Evolutionary conservation across 1,139 yeast species (phyloP), one percentile per base, ranked within the genome.

Genomic region (Suhomyces taliae): DNA sequence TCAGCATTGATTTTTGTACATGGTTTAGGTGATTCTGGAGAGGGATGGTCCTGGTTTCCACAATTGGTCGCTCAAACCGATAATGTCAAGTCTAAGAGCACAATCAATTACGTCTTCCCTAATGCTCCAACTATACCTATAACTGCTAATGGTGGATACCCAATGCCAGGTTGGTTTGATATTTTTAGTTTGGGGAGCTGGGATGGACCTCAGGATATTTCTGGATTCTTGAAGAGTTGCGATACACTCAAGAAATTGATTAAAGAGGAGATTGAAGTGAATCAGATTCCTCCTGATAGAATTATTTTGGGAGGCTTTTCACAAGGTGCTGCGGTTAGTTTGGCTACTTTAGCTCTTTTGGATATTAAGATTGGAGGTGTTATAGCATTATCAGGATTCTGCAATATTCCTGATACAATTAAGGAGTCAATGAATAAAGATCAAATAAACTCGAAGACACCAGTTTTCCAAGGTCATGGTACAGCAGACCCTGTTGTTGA

Each of bases 251-350:
- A 81, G 50, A 61, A 61, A 2, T 70, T 83, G 49, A 76, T 93
- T 42, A 69, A 78, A 26, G 85, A 85, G 51, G 91, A 90, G 62
- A 73, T 82, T 12, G 79, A 76, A 7, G 64, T 64, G 6, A 53
- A 65, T 46, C 87, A 95, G 4, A 79, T 91, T 35, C 79, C 85
- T 1, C 70, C 90, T 0, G 83, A 86, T 35, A 79, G 85, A 45
- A 86, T 93, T 43, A 74, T 93, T 12, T 72, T 93, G 52, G 98
- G 98, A 34, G 99, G 99, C 1, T 93, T 93, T 62, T 85, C 95
- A 7, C 99, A 93, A 67, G 99, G 99, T 49, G 96, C 90, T 42
- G 93, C 96, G 1, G 55, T 91, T 10, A 70, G 95, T 1, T 69
- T 88, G 49, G 91, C 90, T 2, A 62, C 74, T 8, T 55, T 62